Conservation (phyloP, 2,329 filamentous ascomycete genomes). For the Ascochyta rabiei region DNA sequence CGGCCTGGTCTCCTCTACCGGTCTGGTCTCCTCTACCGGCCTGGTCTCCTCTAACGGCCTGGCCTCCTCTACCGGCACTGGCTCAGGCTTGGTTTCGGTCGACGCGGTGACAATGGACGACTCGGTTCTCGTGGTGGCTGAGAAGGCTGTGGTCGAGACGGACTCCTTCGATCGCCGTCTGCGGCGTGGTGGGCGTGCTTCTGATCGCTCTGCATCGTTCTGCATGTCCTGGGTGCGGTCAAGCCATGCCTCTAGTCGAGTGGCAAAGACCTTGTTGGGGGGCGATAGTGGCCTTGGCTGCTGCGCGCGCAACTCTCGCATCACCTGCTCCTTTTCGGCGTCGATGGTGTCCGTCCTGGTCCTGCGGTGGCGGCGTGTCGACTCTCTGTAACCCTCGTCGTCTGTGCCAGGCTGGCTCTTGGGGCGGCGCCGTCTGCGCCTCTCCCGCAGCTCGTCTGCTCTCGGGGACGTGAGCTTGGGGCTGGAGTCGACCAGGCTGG, state of each 20-base stretch:
- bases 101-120: slow-evolving; percentile 37
- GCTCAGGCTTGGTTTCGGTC: slow-evolving; percentile 28
- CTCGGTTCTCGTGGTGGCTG: slow-evolving; percentile 16
- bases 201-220: background rate
- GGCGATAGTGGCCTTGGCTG: slow-evolving; percentile 39
- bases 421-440: slow-evolving; percentile 36
- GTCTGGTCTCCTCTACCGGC: slow-evolving; percentile 24
- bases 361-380: slow-evolving; percentile 30
- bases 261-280: slow-evolving; percentile 53
- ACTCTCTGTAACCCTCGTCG: slow-evolving; percentile 32
- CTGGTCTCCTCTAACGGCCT: too few species aligned
- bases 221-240: slow-evolving; percentile 57
- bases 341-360: slow-evolving; percentile 34
- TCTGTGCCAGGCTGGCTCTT: slow-evolving; percentile 33
- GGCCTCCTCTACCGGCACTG: background rate
- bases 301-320: slow-evolving; percentile 20
- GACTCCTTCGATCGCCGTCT: slow-evolving; percentile 39
- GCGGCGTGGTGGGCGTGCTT: slow-evolving; percentile 22
- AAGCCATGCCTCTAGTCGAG: slow-evolving; percentile 67
- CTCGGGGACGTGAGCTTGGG: slow-evolving; percentile 16
- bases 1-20: too few species aligned
- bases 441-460: slow-evolving; percentile 37
- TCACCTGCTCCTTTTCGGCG: slow-evolving; percentile 27
- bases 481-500: slow-evolving; percentile 19
- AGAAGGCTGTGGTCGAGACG: slow-evolving; percentile 34